Conservation (phyloP, 768 basidiomycete species). For the Podaxis carcinomalis region DNA sequence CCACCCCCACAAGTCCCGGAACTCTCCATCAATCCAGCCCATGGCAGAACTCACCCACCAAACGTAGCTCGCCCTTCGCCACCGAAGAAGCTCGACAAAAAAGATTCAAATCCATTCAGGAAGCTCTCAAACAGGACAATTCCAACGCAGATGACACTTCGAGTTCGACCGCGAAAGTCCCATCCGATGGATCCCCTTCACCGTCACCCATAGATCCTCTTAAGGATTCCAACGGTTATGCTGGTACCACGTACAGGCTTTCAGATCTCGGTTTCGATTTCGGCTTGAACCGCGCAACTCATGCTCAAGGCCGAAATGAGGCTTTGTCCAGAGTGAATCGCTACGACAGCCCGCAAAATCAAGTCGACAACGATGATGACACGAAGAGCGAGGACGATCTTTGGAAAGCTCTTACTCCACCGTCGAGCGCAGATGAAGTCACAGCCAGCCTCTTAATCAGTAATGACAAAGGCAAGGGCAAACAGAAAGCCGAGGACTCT, state of each 20-base stretch:
- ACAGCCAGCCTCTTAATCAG: neutral
- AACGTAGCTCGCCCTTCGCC: neutral
- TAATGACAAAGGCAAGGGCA: neutral
- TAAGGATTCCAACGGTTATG: neutral
- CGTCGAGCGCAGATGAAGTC: neutral
- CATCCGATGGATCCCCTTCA: neutral
- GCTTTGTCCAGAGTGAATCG: neutral
- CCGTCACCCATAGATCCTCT: neutral
- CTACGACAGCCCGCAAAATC: neutral
- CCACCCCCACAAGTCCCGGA: neutral
- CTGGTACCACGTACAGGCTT: neutral
- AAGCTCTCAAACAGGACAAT: neutral
- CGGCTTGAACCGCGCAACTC: neutral
- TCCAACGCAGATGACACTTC: too few species aligned
- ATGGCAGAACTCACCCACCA: neutral
- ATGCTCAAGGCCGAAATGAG: neutral
- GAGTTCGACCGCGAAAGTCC: too few species aligned
- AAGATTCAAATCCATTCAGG: slow-evolving; percentile 3
- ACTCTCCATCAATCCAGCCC: neutral
- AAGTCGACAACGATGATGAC: neutral
- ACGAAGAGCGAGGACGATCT: neutral
- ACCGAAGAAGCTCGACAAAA: neutral
- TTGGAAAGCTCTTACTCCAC: neutral
- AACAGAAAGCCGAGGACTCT: neutral
- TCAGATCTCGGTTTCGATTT: neutral